Evolutionary conservation across 768 basidiomycete species (phyloP).

Genomic region (Macrolepiota fuliginosa): DNA sequence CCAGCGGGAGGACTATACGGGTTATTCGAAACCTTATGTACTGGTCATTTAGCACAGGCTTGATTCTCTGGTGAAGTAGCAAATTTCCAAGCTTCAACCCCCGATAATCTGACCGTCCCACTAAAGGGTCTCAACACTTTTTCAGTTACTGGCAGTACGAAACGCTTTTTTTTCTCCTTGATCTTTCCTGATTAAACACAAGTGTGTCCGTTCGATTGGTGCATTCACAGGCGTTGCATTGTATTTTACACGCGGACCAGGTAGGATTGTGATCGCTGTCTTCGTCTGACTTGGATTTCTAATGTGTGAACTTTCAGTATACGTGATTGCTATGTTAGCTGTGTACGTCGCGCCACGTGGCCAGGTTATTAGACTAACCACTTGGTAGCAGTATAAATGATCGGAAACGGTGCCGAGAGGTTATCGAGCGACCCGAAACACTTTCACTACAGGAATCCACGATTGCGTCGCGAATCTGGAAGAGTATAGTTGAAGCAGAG

Average conservation of each 20-base stretch:
- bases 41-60: no score
- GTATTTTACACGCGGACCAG: neutral
- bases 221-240: neutral
- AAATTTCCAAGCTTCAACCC: no score
- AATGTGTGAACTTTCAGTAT: no score
- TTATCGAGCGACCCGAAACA: neutral
- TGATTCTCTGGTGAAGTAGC: no score
- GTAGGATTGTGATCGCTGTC: neutral
- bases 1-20: no score
- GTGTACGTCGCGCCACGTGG: no score
- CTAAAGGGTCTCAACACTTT: neutral
- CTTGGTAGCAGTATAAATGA: neutral
- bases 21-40: no score
- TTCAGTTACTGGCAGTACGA: neutral
- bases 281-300: no score
- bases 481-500: neutral
- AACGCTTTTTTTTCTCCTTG: neutral
- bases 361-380: neutral
- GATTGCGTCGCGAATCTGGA: neutral
- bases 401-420: neutral
- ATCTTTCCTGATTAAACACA: neutral
- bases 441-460: neutral
- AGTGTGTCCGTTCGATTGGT: neutral
- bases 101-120: neutral
- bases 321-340: no score